Percentiles rank a stretch among this genome's conserved stretches.
phyloP scores from a whole-genome alignment of 306 rosid species.

The Fagus crenata region DNA sequence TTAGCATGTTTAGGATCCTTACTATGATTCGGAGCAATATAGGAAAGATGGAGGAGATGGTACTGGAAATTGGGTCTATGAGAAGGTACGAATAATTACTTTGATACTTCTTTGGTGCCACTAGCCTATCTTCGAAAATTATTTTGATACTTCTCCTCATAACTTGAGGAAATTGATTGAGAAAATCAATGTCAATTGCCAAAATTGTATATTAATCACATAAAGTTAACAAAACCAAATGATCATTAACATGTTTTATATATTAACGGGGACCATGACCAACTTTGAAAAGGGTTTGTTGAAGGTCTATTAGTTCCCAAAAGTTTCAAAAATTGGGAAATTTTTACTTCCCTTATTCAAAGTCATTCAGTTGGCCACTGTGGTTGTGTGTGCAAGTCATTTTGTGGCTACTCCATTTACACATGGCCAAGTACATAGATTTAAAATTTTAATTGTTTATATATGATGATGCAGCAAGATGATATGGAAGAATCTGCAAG shows the following conservation, averaged over 20 bases:
- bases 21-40: conserved; percentile 72
- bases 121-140: neutral
- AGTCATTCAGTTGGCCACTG: neutral
- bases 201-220: neutral
- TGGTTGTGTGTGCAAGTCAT: neutral
- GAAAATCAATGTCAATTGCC: neutral
- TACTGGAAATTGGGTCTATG: conserved; percentile 84
- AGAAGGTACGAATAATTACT: conserved; percentile 53
- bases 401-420: too few species aligned
- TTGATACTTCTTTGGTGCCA: neutral
- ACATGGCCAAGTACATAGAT: too few species aligned
- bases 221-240: too few species aligned
- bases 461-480: conserved; percentile 62
- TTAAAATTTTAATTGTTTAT: neutral
- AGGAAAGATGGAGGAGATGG: conserved; percentile 94
- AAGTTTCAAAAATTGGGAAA: neutral
- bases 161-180: neutral
- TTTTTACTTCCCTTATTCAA: neutral
- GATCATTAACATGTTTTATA: neutral
- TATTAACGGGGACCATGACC: neutral
- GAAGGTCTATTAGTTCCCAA: neutral
- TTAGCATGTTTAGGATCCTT: conserved; percentile 67
- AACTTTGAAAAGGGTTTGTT: neutral
- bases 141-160: neutral
- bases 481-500: conserved; percentile 73